Base-by-base conservation (phyloP, 148 eudicot genomes). In the Nyssa sinensis region DNA sequence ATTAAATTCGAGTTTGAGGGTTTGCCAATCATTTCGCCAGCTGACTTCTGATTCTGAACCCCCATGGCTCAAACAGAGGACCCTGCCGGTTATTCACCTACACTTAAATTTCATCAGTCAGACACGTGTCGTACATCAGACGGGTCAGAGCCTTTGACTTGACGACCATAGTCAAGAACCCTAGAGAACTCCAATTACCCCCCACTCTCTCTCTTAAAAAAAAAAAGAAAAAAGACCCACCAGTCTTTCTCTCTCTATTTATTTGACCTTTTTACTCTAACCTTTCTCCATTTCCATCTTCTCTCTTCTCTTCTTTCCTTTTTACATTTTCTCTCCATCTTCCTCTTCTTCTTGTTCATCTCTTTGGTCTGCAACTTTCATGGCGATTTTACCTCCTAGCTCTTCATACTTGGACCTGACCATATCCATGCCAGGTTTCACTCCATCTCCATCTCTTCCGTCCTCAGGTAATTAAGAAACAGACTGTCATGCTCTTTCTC, bases 41-140 rank as follows among this genome's bases (percentile, higher is more conserved):
- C 47, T 75, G 83, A 76, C 69, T 29, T 44, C 24, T 71, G 71
- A 69, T 19, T 6, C 66, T n/a, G n/a, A 39, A 8, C n/a, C 47
- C 31, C 19, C 33, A 49, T 13, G 61, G 61, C 44, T 39, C 66
- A 72, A 58, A 58, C 25, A 33, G 57, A 12, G 58, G 24, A 55
- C 55, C 66, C 23, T 64, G 61, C 19, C 19, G 14, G 23, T 57
- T 80, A 55, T 55, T 44, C 72, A 47, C 69, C 61, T 33, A 19
- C 60, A 44, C 19, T 11, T 5, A 0, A 23, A 17, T 3, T 47
- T 17, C 24, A 23, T 49, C 11, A 25, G 34, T 33, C 39, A n/a
- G 75, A 66, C 84, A 81, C 81, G 84, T 81, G 84, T 66, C 84
- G 70, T 70, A 27, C 44, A 81, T 78, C 81, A 62, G 32, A 73